phyloP scores from a whole-genome alignment of 2,329 filamentous ascomycete species.

The Fusarium sp. region DNA sequence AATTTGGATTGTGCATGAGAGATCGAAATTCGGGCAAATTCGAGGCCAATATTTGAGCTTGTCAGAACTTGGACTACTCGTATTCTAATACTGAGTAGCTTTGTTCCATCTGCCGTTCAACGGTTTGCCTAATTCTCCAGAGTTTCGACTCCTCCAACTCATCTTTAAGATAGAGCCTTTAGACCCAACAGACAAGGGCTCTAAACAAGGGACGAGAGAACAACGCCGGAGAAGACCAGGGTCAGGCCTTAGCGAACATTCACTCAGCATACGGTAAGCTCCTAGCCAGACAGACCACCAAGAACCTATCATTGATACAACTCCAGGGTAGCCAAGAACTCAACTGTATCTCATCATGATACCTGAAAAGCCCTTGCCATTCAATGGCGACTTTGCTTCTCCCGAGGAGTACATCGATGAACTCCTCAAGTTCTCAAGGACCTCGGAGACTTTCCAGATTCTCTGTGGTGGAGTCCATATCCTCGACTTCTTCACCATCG shows the following conservation, averaged over 20 bases:
- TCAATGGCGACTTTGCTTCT: constrained; percentile 75
- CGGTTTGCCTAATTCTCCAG: background rate
- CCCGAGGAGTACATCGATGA: constrained; percentile 83
- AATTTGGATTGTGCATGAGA: constrained; percentile 33
- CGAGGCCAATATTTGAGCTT: background rate
- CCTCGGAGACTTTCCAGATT: constrained; percentile 82
- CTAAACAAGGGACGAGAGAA: background rate
- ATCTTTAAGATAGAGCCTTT: background rate
- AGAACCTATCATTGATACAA: background rate
- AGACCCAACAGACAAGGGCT: background rate
- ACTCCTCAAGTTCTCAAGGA: constrained; percentile 80
- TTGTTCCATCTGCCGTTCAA: background rate
- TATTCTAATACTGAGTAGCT: background rate
- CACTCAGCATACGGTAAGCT: background rate
- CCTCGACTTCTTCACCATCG: constrained; percentile 91
- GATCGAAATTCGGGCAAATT: constrained; percentile 1
- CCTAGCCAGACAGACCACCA: background rate
- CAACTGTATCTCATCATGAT: constrained; percentile 53
- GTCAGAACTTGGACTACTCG: background rate
- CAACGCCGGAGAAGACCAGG: background rate
- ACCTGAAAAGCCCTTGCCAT: constrained; percentile 72
- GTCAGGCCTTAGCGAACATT: background rate
- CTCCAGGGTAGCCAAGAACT: constrained; percentile 37
- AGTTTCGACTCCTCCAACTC: background rate
- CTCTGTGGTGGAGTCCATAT: constrained; percentile 98